Percentiles rank a stretch among this genome's conserved stretches.
Conservation (phyloP, 2,329 filamentous ascomycete genomes). For the Didymella lethalis region DNA sequence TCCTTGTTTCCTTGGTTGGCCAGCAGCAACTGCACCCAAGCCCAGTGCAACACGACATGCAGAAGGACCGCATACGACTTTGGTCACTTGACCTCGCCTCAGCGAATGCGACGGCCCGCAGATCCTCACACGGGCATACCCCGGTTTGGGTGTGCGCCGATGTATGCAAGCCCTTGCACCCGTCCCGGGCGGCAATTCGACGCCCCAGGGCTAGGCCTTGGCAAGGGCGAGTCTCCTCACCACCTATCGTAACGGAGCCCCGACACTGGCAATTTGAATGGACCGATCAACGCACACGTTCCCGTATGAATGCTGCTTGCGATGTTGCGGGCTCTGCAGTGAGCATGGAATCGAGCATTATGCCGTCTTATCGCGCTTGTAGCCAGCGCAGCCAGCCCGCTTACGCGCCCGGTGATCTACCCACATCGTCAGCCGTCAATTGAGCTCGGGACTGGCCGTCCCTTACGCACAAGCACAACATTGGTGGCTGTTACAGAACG, state of each 20-base stretch:
- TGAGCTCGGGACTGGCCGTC: slow-evolving; percentile 49
- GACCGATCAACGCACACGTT: slow-evolving; percentile 20
- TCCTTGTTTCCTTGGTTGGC: slow-evolving; percentile 45
- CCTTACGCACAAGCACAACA: slow-evolving; percentile 35
- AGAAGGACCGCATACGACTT: slow-evolving; percentile 62
- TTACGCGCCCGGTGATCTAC: slow-evolving; percentile 52
- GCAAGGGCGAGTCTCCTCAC: slow-evolving; percentile 29
- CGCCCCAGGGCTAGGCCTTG: slow-evolving; percentile 45
- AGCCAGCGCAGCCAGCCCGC: slow-evolving; percentile 37
- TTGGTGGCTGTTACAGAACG: slow-evolving; percentile 31
- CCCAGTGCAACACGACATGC: slow-evolving; percentile 43
- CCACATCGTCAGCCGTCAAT: slow-evolving; percentile 38
- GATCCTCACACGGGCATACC: slow-evolving; percentile 44
- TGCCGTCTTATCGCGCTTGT: slow-evolving; percentile 38
- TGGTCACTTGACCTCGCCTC: slow-evolving; percentile 67
- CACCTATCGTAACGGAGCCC: slow-evolving; percentile 26
- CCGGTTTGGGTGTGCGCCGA: slow-evolving; percentile 45
- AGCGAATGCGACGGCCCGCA: slow-evolving; percentile 51
- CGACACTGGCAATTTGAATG: slow-evolving; percentile 26
- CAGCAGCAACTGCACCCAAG: slow-evolving; percentile 30
- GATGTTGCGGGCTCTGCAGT: slow-evolving; percentile 19
- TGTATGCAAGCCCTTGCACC: slow-evolving; percentile 47
- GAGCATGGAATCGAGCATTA: slow-evolving; percentile 23
- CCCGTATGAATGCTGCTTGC: slow-evolving; percentile 19
- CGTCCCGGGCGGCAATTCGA: slow-evolving; percentile 49